Conservation (phyloP, 352 stramenopile genomes). For the Globisporangium sylvaticum region DNA sequence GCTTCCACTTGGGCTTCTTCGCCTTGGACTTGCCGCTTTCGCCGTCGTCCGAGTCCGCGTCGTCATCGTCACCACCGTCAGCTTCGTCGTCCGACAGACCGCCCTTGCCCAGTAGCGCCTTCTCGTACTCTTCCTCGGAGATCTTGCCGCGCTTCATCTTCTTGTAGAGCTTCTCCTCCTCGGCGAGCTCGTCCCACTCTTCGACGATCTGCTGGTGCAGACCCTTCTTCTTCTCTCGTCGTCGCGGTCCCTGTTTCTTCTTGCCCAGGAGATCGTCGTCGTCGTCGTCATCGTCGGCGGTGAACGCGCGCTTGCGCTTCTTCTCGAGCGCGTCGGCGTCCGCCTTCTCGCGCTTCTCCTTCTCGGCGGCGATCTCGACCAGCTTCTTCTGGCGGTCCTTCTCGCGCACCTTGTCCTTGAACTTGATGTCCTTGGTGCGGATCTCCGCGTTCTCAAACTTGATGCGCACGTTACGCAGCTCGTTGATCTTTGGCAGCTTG, state of each 20-base stretch:
- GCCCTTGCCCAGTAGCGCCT: slow-evolving; percentile 57
- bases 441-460: slow-evolving; percentile 84
- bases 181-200: slow-evolving; percentile 99
- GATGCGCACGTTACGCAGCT: slow-evolving; percentile 76
- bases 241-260: slow-evolving; percentile 60
- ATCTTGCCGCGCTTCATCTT: slow-evolving; percentile 98
- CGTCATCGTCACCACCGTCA: slow-evolving; percentile 23
- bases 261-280: slow-evolving; percentile 46
- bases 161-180: slow-evolving; percentile 96
- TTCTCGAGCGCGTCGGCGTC: slow-evolving; percentile 45
- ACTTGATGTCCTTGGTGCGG: slow-evolving; percentile 91
- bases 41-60: slow-evolving; percentile 18
- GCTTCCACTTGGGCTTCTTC: slow-evolving; percentile 64
- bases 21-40: slow-evolving; percentile 17
- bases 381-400: slow-evolving; percentile 96
- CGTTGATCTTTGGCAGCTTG: slow-evolving; percentile 86
- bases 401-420: slow-evolving; percentile 95
- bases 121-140: slow-evolving; percentile 91
- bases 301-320: slow-evolving; percentile 53
- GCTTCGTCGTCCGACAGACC: slow-evolving; percentile 35
- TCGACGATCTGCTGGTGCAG: slow-evolving; percentile 96
- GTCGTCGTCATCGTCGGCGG: slow-evolving; percentile 50
- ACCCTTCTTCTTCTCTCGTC: slow-evolving; percentile 95
- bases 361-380: slow-evolving; percentile 61
- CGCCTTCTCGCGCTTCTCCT: slow-evolving; percentile 59